phyloP scores from a whole-genome alignment of 768 basidiomycete genomes.

The Cystobasidium ongulense region DNA sequence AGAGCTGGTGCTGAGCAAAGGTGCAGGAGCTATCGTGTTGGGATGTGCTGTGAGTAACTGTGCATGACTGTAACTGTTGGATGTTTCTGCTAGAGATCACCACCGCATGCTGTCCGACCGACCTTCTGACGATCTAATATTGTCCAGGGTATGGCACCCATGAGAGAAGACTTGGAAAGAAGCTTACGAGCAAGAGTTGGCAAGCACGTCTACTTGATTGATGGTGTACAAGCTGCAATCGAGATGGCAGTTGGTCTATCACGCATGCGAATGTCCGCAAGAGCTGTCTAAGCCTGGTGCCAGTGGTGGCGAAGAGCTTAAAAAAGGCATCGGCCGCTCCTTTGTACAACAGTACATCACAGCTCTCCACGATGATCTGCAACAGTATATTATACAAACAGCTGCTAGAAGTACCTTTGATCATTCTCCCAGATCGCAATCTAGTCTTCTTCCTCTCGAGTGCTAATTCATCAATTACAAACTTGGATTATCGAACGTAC shows the following conservation, averaged over 20 bases:
- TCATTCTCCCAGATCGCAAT: too few species aligned
- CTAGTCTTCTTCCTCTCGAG: too few species aligned
- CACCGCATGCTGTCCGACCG: too few species aligned
- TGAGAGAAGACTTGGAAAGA: neutral
- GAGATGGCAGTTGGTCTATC: neutral
- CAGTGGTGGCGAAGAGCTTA: too few species aligned
- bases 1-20: neutral
- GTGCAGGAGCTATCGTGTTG: neutral
- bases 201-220: neutral
- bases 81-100: neutral
- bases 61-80: too few species aligned
- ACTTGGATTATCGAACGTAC: too few species aligned
- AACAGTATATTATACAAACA: too few species aligned
- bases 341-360: too few species aligned
- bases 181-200: neutral
- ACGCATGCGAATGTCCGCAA: neutral
- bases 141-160: neutral
- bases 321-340: too few species aligned
- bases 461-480: too few species aligned
- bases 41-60: neutral
- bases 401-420: too few species aligned
- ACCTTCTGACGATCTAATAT: neutral
- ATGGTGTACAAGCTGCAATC: neutral
- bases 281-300: neutral
- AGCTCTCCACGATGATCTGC: too few species aligned